Base-by-base conservation (phyloP, 768 basidiomycete species). In the Rhizopogon vesiculosus region DNA sequence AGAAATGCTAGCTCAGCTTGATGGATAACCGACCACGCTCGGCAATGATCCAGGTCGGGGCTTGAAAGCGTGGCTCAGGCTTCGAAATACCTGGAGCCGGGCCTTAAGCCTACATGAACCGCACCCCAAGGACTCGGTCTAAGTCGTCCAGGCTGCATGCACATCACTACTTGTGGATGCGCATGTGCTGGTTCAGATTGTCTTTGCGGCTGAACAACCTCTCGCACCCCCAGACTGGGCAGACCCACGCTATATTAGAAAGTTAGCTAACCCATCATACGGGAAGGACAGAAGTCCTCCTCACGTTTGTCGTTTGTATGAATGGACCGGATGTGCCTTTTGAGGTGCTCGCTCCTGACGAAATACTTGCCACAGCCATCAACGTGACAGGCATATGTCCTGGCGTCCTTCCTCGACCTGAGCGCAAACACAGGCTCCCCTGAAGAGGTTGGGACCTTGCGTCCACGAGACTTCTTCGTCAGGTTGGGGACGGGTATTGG, bases 271-370 rank as follows among this genome's bases (percentile, higher is more conserved):
- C 51, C 51, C 15, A 18, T 42, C 56, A 53, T 40, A 10, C 10
- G 42, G 29, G 18, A 25, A 38, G n/a, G 43, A 45, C 19, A 50
- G 44, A 39, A 7, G 7, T 15, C 7, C 16, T 1, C 77, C 89
- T 70, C 61, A 92, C 91, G 87, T 76, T 88, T 91, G 63, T 91
- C 89, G 61, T 89, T 75, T 1, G 91, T 91, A 69, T 93, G 91
- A 48, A 93, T 86, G 53, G 84, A 85, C 56, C 86, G 70, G 18
- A 92, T 79, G 72, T 93, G 91, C 28, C 91, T 74, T 71, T 91
- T 91, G 55, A 94, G 73, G 68, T 93, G 91, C 61, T 92, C 89
- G 1, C 85, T 81, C 2, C 91, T 76, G 39, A 82, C 82, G 62
- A 94, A 94, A 55, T 85, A 84, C 72, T 91, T 91, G 16, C 83